A percentile compares a stretch with the other conserved stretches of the same genome.
Evolutionary conservation across 2,329 filamentous ascomycete species (phyloP).

Genomic region (Scytalidium sp.): DNA sequence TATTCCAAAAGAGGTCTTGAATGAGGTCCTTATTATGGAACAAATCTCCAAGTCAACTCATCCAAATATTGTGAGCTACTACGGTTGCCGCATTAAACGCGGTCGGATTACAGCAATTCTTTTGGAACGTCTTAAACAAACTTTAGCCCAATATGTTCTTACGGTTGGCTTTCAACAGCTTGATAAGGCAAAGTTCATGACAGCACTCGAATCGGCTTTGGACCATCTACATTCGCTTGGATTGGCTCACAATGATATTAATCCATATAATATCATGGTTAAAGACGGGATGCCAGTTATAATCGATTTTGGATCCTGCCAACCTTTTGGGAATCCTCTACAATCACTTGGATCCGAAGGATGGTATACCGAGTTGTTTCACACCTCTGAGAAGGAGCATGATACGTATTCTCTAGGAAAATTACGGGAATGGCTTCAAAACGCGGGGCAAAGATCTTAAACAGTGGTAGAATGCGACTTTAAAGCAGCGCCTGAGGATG

Average conservation of each 20-base stretch:
- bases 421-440: not conserved
- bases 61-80: constrained; percentile 25
- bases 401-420: no score
- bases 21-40: constrained; percentile 6
- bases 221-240: constrained; percentile 25
- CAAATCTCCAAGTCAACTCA: constrained; percentile 15
- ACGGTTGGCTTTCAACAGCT: constrained; percentile 9
- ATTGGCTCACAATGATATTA: constrained; percentile 29
- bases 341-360: not conserved
- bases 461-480: not conserved
- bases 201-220: no score
- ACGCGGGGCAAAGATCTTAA: not conserved
- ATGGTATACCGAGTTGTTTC: not conserved
- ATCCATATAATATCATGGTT: constrained; percentile 27
- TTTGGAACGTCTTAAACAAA: constrained; percentile 22
- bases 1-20: constrained; percentile 8
- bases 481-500: no score
- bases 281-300: constrained; percentile 19
- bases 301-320: constrained; percentile 27
- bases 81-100: constrained; percentile 12
- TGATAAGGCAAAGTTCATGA: no score
- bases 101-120: constrained; percentile 23
- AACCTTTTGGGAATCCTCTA: constrained; percentile 3
- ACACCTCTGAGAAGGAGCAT: not conserved
- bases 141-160: constrained; percentile 21